Base-by-base conservation (phyloP, 2,329 filamentous ascomycete genomes). In the Nothopassalora personata region DNA sequence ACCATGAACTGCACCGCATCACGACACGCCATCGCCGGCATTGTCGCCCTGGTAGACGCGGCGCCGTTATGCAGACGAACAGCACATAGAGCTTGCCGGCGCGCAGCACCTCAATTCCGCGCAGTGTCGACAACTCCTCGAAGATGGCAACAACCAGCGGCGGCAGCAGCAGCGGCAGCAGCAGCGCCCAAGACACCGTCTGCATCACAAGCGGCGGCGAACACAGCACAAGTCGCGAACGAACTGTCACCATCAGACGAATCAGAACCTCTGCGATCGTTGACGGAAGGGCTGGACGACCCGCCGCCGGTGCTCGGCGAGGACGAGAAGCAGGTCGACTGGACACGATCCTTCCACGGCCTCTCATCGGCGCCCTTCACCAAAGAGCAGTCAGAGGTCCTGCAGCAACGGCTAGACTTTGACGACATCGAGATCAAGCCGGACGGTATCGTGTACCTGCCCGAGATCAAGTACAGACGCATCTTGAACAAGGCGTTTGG, bases 371-470 rank as follows among this genome's bases (percentile, higher is more conserved):
- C 79, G 34, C 82, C 90, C 0, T 96, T 96, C 74, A 79, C 85
- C 3, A 77, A 84, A 49, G 87, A 91, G 74, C 83, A 87, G 55
- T 81, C 84, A 9, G 81, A 85, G 15, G 81, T 90, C 19, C 81
- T 97, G 50, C 82, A 89, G 62, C 79, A 83, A 58, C 85, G 86
- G 1, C 73, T 96, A 11, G 77, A 85, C 56, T 77, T 83, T 0
- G 82, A 86, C 51, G 93, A 97, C 75, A 86, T 99, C 57, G 94
- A 99, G 79, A 88, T 99, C 72, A 99, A 99, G 79, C 93, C 94
- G 33, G 94, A 99, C 77, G 94, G 94, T 34, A 93, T 99, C 67
- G 80, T 97, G 60, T 99, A 97, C 74, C 80, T 99, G 59, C 94
- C 94, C 11, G 94, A 99, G 81, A 97, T 99, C 80, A 97, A 97